phyloP scores from a whole-genome alignment of 306 rosid species.

The Geum urbanum region DNA sequence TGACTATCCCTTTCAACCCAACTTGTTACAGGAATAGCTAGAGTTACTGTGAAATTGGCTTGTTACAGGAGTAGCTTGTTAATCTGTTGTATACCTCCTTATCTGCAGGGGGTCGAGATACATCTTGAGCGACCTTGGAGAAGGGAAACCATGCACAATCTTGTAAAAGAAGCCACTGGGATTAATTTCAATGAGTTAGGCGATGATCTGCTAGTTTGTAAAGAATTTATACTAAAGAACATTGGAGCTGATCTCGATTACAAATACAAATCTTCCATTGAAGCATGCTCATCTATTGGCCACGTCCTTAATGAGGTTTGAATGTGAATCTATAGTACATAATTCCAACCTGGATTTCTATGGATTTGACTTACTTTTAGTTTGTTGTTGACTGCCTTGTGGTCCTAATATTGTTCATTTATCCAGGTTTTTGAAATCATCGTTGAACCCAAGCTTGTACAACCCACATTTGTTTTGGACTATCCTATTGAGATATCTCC shows the following conservation, averaged over 20 bases:
- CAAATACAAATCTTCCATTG: slow-evolving; percentile 65
- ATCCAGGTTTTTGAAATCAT: slow-evolving; percentile 76
- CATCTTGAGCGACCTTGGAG: slow-evolving; percentile 87
- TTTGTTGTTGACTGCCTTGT: slow-evolving; percentile 19
- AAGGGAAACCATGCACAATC: slow-evolving; percentile 95
- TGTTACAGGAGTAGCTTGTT: background rate
- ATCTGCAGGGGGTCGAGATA: slow-evolving; percentile 74
- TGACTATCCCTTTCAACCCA: slow-evolving; percentile 20
- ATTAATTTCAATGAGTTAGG: slow-evolving; percentile 60
- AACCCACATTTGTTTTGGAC: slow-evolving; percentile 96
- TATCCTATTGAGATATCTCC: slow-evolving; percentile 97
- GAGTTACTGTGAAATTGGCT: slow-evolving; percentile 11
- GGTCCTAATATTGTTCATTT: slow-evolving; percentile 22
- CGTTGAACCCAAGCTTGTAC: slow-evolving; percentile 89
- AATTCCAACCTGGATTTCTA: slow-evolving; percentile 2
- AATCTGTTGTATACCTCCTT: slow-evolving; percentile 24
- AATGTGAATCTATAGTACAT: slow-evolving; percentile 24
- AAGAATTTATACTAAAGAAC: slow-evolving; percentile 52
- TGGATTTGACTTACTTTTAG: slow-evolving; percentile 8
- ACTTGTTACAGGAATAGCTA: slow-evolving; percentile 8
- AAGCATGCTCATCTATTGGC: slow-evolving; percentile 73
- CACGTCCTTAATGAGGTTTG: slow-evolving; percentile 86
- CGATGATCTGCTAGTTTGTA: slow-evolving; percentile 63
- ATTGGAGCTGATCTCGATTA: slow-evolving; percentile 54
- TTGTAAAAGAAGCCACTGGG: slow-evolving; percentile 78